phyloP scores from a whole-genome alignment of 805 yeast genomes.

The Candida nanaspora region DNA sequence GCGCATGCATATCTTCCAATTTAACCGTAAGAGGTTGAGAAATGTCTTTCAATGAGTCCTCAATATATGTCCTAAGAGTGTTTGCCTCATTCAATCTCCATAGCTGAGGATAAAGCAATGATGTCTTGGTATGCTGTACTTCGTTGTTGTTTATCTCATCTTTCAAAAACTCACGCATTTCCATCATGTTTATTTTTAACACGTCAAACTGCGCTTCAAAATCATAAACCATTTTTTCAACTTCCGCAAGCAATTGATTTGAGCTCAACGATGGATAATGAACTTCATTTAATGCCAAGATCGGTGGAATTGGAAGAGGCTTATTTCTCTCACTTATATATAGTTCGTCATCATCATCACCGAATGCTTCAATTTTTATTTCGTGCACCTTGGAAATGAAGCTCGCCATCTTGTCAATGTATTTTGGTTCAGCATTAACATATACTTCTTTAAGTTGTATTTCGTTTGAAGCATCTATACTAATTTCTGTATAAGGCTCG shows the following conservation, averaged over 20 bases:
- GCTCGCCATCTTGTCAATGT: background rate
- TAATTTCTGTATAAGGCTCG: background rate
- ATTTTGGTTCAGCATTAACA: background rate
- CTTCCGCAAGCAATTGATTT: slow-evolving; percentile 13
- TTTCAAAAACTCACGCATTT: slow-evolving; percentile 14
- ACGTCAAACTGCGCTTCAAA: slow-evolving; percentile 22
- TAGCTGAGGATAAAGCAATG: slow-evolving; percentile 15
- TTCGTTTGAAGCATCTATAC: background rate
- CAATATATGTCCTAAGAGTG: slow-evolving; percentile 6
- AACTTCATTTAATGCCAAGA: slow-evolving; percentile 13
- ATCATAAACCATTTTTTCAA: slow-evolving; percentile 22
- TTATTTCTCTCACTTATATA: slow-evolving; percentile 13
- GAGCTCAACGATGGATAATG: slow-evolving; percentile 9
- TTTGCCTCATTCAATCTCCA: slow-evolving; percentile 26
- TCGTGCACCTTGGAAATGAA: background rate
- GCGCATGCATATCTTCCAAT: background rate
- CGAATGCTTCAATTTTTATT: background rate
- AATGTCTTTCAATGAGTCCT: background rate
- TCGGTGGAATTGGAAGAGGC: slow-evolving; percentile 17
- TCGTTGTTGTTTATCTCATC: slow-evolving; percentile 15
- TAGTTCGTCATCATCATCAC: slow-evolving; percentile 9
- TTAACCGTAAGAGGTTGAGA: no score
- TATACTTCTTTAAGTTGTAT: background rate
- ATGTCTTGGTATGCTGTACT: slow-evolving; percentile 14
- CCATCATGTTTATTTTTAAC: slow-evolving; percentile 13